Evolutionary conservation across 2,329 filamentous ascomycete species (phyloP).

Genomic region (Tolypocladium ovalisporum): DNA sequence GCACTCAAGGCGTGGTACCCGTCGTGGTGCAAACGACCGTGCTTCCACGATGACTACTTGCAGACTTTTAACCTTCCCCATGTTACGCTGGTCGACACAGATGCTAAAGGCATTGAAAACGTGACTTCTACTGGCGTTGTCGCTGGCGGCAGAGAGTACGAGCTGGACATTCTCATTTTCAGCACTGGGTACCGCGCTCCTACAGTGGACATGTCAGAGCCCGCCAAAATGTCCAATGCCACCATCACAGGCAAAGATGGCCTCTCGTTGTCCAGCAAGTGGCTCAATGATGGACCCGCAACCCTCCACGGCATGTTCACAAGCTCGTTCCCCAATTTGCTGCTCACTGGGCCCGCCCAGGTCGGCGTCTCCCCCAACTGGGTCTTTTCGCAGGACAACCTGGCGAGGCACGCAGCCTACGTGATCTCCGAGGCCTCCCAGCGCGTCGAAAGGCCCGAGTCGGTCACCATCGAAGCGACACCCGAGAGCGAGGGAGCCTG

Average conservation of each 20-base stretch:
- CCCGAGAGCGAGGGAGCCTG: slow-evolving; percentile 35
- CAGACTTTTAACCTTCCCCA: slow-evolving; percentile 45
- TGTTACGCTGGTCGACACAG: slow-evolving; percentile 50
- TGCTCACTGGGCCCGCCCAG: slow-evolving; percentile 34
- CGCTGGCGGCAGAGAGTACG: slow-evolving; percentile 33
- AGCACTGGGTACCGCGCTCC: slow-evolving; percentile 26
- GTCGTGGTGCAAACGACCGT: slow-evolving; percentile 51
- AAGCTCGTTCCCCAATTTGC: slow-evolving; percentile 43
- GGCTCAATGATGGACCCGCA: slow-evolving; percentile 24
- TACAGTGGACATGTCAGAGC: slow-evolving; percentile 17
- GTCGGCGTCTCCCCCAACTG: slow-evolving; percentile 26
- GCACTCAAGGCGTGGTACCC: slow-evolving; percentile 50
- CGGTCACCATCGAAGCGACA: slow-evolving; percentile 30
- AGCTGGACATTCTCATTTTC: slow-evolving; percentile 23
- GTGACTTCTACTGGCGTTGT: slow-evolving; percentile 36
- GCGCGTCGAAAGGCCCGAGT: slow-evolving; percentile 6
- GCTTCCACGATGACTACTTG: slow-evolving; percentile 50
- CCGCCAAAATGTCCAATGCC: slow-evolving; percentile 6
- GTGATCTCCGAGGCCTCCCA: slow-evolving; percentile 15
- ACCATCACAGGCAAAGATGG: slow-evolving; percentile 31
- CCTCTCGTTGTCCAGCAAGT: slow-evolving; percentile 32
- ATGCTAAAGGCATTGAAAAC: slow-evolving; percentile 37
- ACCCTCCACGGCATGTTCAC: slow-evolving; percentile 42
- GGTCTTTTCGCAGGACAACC: slow-evolving; percentile 21
- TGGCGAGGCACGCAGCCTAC: slow-evolving; percentile 30